Conservation (phyloP, 106 monocot genomes). For the Dioscorea alata region DNA sequence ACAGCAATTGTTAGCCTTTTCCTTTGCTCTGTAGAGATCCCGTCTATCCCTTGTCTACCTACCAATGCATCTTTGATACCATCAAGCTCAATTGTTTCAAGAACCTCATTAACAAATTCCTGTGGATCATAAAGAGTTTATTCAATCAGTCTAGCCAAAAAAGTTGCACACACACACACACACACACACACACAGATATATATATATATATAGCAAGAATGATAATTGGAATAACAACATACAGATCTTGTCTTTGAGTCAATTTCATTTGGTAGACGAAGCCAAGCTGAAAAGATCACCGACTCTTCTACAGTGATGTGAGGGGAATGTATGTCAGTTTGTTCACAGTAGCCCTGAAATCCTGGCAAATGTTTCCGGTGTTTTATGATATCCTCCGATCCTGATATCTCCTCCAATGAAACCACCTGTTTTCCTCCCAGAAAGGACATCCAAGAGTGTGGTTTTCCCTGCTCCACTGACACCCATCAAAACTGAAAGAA, state of each 20-base stretch:
- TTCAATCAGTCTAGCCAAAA: too few relatives aligned
- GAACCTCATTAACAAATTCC: too few relatives aligned
- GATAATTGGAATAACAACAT: too few relatives aligned
- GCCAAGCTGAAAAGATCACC: too few relatives aligned
- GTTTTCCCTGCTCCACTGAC: slow-evolving; percentile 85
- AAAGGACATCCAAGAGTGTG: slow-evolving; percentile 76
- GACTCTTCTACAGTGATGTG: slow-evolving; percentile 10
- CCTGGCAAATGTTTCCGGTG: slow-evolving; percentile 66
- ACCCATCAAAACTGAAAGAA: slow-evolving; percentile 72
- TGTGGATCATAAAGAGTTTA: not conserved
- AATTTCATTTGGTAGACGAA: slow-evolving; percentile 21
- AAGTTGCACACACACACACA: too few relatives aligned
- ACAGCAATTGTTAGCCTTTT: slow-evolving; percentile 73
- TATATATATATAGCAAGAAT: too few relatives aligned
- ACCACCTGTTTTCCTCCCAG: slow-evolving; percentile 85
- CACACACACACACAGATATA: too few relatives aligned
- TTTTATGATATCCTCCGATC: slow-evolving; percentile 69
- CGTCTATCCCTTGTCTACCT: slow-evolving; percentile 49
- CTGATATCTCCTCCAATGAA: slow-evolving; percentile 62
- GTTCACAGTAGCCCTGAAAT: slow-evolving; percentile 80
- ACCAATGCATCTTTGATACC: slow-evolving; percentile 59
- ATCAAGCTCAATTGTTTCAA: slow-evolving; percentile 34
- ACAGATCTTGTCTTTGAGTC: too few relatives aligned
- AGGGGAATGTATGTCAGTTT: slow-evolving; percentile 44
- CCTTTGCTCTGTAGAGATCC: slow-evolving; percentile 69